phyloP scores from a whole-genome alignment of 768 basidiomycete genomes.

The Boletus subparvulus region DNA sequence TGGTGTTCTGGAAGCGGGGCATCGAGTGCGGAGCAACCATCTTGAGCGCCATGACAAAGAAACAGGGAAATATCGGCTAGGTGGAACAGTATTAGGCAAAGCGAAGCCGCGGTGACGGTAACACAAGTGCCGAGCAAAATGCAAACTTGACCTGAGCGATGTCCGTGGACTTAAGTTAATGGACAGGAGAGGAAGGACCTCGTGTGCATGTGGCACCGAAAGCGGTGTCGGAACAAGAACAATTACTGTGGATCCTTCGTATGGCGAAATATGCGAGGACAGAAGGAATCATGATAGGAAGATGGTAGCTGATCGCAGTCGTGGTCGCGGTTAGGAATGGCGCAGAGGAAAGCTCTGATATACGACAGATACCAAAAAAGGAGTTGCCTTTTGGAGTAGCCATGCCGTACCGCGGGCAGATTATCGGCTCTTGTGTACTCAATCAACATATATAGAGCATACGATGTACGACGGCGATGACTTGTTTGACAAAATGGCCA shows the following conservation, averaged over 20 bases:
- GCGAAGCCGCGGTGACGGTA: conserved; percentile 40
- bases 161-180: conserved; percentile 43
- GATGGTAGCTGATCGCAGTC: conserved; percentile 15
- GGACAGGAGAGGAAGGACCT: conserved; percentile 35
- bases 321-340: conserved; percentile 1
- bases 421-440: conserved; percentile 30
- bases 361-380: conserved; percentile 19
- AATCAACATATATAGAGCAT: conserved; percentile 5
- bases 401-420: conserved; percentile 30
- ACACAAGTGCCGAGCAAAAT: conserved; percentile 34
- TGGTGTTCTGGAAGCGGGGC: conserved; percentile 22
- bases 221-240: conserved; percentile 29
- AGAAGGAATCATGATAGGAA: conserved; percentile 6
- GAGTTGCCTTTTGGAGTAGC: conserved; percentile 26
- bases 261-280: conserved; percentile 10
- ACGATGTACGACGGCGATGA: conserved; percentile 9
- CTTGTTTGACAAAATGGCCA: background rate
- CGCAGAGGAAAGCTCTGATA: background rate
- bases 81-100: conserved; percentile 28
- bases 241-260: conserved; percentile 21
- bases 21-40: conserved; percentile 26
- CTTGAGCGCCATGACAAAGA: conserved; percentile 31
- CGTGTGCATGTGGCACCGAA: conserved; percentile 36
- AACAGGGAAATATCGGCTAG: conserved; percentile 34
- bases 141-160: conserved; percentile 30